These are phyloP conservation scores for Scenedesmus sp. DNA, from an alignment of 163 green algal genomes.

Conservation along the genomic window DNA sequence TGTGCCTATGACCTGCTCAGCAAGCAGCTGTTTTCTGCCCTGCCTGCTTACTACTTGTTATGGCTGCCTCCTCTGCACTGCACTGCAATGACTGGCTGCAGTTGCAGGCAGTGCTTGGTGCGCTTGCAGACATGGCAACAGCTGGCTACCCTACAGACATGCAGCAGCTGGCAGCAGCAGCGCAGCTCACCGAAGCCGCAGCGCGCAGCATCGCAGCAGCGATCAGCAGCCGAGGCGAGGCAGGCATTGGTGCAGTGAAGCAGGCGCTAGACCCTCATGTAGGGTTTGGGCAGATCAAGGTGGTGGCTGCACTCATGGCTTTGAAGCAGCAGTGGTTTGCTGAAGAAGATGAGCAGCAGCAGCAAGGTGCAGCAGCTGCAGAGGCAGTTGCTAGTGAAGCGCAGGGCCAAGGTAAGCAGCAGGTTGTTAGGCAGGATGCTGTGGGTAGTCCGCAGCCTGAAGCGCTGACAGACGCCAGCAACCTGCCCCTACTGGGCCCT, in stretches of 20 bases:
- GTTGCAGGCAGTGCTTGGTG: slow-evolving; percentile 35
- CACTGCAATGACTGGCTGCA: neutral
- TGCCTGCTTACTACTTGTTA: too few relatives aligned
- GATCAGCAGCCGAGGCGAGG: slow-evolving; percentile 20
- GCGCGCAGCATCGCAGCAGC: slow-evolving; percentile 41
- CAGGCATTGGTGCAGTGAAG: slow-evolving; percentile 56
- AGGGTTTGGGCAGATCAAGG: slow-evolving; percentile 66
- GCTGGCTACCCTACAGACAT: slow-evolving; percentile 30
- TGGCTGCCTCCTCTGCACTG: neutral
- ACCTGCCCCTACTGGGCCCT: neutral
- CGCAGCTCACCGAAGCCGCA: slow-evolving; percentile 7
- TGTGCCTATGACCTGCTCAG: neutral
- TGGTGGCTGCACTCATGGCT: slow-evolving; percentile 66
- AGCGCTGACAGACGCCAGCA: neutral
- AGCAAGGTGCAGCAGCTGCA: neutral
- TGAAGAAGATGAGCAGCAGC: neutral
- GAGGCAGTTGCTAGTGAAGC: neutral
- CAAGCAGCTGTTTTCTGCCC: neutral
- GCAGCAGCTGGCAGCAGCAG: slow-evolving; percentile 36
- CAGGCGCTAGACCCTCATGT: slow-evolving; percentile 27
- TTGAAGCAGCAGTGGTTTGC: slow-evolving; percentile 56
- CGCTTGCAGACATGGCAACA: slow-evolving; percentile 36
- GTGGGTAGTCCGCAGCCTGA: neutral
- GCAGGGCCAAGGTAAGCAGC: neutral
- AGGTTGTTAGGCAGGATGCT: neutral